These are phyloP conservation scores for Pythium angustatum DNA, from an alignment of 352 stramenopile species.

Conservation along the genomic window DNA sequence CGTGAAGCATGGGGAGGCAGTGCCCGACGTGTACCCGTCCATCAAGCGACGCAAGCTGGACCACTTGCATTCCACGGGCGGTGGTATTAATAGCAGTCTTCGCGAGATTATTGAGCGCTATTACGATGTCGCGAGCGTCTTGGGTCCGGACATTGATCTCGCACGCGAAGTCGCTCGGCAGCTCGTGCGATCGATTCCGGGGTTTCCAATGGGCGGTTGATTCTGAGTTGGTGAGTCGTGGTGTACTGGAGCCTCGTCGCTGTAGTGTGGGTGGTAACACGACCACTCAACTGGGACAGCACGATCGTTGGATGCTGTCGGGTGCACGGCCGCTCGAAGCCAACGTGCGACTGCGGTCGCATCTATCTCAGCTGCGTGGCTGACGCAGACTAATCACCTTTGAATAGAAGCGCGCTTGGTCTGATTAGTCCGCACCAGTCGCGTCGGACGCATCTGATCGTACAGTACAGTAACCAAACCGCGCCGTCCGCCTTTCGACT, in stretches of 20 bases:
- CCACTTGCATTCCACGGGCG: constrained; percentile 25
- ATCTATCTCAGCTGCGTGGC: too few species aligned
- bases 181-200: constrained; percentile 24
- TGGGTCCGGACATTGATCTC: constrained; percentile 33
- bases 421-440: background rate
- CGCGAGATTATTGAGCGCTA: constrained; percentile 38
- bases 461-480: too few species aligned
- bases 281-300: too few species aligned
- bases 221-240: too few species aligned
- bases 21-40: constrained; percentile 33
- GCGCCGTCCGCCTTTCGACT: too few species aligned
- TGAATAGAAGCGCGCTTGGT: background rate
- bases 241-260: too few species aligned
- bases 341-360: too few species aligned
- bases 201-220: too few species aligned
- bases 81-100: constrained; percentile 28
- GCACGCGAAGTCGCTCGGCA: constrained; percentile 23
- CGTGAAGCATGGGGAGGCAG: constrained; percentile 36
- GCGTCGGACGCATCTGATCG: too few species aligned
- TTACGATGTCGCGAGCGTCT: constrained; percentile 34
- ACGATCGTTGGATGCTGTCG: too few species aligned
- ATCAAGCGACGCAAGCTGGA: constrained; percentile 44
- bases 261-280: too few species aligned
- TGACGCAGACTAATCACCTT: background rate
- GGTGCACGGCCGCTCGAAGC: too few species aligned